Base-by-base conservation (phyloP, 306 rosid genomes). In the Biancaea sappan region DNA sequence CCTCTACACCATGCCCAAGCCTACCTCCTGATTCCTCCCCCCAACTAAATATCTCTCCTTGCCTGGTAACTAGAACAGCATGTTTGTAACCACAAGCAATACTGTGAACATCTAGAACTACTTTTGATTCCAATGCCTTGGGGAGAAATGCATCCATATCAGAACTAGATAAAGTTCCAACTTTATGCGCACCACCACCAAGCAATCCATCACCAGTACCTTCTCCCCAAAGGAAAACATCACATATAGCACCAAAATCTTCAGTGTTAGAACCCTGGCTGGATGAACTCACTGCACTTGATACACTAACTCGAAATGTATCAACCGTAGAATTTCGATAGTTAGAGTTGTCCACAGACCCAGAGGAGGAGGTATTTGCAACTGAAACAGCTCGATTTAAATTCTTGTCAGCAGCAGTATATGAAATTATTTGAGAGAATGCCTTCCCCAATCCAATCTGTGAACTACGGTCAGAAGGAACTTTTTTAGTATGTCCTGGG, bases 11-110 rank as follows among this genome's bases (percentile, higher is more conserved):
- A 41, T 91, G 98, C 41, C 98, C 98, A 83, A 93, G 98, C 87
- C 97, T 86, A 70, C 98, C 98, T 73, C 97, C 97, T 38, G 84
- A 81, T 74, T 89, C 98, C 86, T 93, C 93, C 58, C 98, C 98
- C 98, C 97, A 93, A 59, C 98, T 93, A 76, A 84, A 93, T 66
- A 89, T 82, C 84, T 93, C 98, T 71, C 98, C 98, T 72, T 89
- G 98, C 77, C 81, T 91, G 66, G 96, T 86, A 80, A 89, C 89
- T 63, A 93, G 76, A 76, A 86, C 89, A 75, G 96, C 97, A 76
- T 93, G 97, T 59, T 79, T 83, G 69, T 82, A 73, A 77, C 98
- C 97, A 84, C 98, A 93, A 66, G 93, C 85, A 72, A 93, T 87
- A 71, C 85, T 87, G 6, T 89, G 97, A 75, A 89, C 92, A 86